Base-by-base conservation (phyloP, 1,284 basidiomycete genomes). In the Phlebopus sp. region DNA sequence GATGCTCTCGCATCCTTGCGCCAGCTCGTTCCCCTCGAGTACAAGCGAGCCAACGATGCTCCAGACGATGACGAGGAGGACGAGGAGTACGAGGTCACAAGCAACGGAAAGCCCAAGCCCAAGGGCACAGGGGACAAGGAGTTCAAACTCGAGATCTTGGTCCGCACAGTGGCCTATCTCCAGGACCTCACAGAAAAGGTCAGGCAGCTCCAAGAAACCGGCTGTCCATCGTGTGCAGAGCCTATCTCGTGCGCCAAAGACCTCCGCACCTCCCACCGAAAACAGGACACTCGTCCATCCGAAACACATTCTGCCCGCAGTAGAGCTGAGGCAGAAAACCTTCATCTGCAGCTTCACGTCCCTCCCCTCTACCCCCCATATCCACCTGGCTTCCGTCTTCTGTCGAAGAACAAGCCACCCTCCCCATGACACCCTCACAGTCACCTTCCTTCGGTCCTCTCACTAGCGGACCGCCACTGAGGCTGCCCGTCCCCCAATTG, bases 81-180 rank as follows among this genome's bases (percentile, higher is more conserved):
- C 49, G 55, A 71, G 62, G 55, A 69, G 13, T 31, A 42, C 3
- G 52, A 56, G n/a, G n/a, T n/a, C 37, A 39, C 44, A 8, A 53
- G 55, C 32, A 60, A 59, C 41, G 45, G 46, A 6, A 50, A 54
- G 25, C 55, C 59, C 7, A 74, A 74, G 39, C 67, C 71, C 54
- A 74, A 70, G 51, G 69, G 73, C 46, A 62, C 74, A 41, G 79
- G 79, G 55, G 79, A 85, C 56, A 83, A 82, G 57, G 86, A 89
- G 61, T 87, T 89, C 72, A 91, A 91, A 66, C 75, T 91, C 35
- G 88, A 90, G 65, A 82, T 91, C 27, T 75, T 90, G 44, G 78
- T 86, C 52, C 75, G 84, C 59, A 85, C 86, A 0, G 86, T 90
- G 7, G 61, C 77, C 2, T 87, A 81, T 62, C 76, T 89, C 60